Conservation (phyloP, 306 rosid species). For the Fragaria iinumae region DNA sequence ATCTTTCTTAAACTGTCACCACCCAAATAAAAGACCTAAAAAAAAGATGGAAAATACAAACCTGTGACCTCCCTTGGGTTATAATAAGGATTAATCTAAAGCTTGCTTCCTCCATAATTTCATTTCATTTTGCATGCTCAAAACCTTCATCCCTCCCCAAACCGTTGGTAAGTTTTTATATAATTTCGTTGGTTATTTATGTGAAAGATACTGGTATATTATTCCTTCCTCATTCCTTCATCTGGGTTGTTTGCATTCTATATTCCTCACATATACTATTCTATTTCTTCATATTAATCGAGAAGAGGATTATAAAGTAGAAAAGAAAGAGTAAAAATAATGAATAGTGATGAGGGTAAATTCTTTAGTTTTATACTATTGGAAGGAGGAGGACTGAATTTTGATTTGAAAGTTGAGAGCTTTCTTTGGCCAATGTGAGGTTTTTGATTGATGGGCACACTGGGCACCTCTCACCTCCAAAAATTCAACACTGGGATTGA, state of each 20-base stretch:
- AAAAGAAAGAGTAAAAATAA: background rate
- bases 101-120: conserved; percentile 41
- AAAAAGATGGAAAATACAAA: background rate
- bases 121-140: conserved; percentile 41
- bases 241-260: conserved; percentile 41
- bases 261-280: conserved; percentile 10
- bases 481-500: conserved; percentile 3
- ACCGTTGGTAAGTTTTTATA: conserved; percentile 18
- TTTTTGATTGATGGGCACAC: conserved; percentile 9
- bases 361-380: background rate
- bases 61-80: conserved; percentile 16
- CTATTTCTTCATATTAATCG: background rate
- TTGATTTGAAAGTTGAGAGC: background rate
- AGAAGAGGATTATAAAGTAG: background rate
- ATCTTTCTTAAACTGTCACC: conserved; percentile 25
- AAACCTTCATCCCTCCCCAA: conserved; percentile 27
- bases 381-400: background rate
- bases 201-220: conserved; percentile 2
- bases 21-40: conserved; percentile 12
- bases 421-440: background rate
- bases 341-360: background rate
- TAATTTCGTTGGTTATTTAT: conserved; percentile 8
- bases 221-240: conserved; percentile 40
- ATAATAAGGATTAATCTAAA: conserved; percentile 34
- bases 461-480: conserved; percentile 7